Evolutionary conservation across 2,329 filamentous ascomycete genomes (phyloP).

Genomic region (Penicillium psychrosexuale): DNA sequence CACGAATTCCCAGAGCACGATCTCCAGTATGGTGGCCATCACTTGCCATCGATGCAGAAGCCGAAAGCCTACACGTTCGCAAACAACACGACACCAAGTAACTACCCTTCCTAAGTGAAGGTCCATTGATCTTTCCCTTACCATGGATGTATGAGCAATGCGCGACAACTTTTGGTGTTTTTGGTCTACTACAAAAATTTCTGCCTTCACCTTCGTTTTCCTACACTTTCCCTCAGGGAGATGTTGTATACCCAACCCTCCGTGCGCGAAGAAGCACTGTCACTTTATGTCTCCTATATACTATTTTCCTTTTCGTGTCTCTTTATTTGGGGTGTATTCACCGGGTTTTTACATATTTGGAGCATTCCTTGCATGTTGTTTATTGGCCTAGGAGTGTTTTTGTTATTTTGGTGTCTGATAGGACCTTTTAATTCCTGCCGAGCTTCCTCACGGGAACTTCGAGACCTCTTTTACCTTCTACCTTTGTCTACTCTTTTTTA

Average conservation of each 20-base stretch:
- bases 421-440: conserved; percentile 23
- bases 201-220: conserved; percentile 5
- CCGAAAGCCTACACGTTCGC: conserved; percentile 44
- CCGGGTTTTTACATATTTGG: conserved; percentile 24
- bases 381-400: conserved; percentile 25
- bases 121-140: conserved; percentile 19
- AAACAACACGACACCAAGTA: conserved; percentile 42
- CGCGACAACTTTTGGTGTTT: conserved; percentile 18
- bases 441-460: conserved; percentile 7
- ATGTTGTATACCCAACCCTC: conserved; percentile 15
- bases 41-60: conserved; percentile 38
- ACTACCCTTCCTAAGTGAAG: conserved; percentile 31
- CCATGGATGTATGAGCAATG: conserved; percentile 26
- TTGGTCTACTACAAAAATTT: conserved; percentile 19
- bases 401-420: conserved; percentile 22
- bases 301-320: conserved; percentile 18
- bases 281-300: conserved; percentile 22
- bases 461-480: conserved; percentile 13
- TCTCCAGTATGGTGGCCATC: conserved; percentile 41
- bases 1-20: conserved; percentile 47
- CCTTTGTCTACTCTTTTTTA: conserved; percentile 5
- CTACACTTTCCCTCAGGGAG: conserved; percentile 1
- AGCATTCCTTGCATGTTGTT: conserved; percentile 25
- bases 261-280: conserved; percentile 16
- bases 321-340: conserved; percentile 21